Percentiles rank a stretch among this genome's conserved stretches.
Conservation (phyloP, 176 grass and related monocot species). For the Bolboschoenus planiculmis region DNA sequence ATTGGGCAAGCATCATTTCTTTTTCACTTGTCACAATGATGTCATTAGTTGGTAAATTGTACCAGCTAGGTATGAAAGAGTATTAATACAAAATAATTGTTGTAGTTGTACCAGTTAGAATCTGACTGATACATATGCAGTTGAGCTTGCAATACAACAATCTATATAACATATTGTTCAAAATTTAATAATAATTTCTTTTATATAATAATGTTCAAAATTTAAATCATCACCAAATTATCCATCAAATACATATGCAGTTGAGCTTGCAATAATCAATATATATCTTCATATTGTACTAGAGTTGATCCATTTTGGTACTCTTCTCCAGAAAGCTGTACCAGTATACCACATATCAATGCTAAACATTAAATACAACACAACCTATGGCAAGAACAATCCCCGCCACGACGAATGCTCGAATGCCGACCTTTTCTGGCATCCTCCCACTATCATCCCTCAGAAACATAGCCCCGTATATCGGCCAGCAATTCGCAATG, state of each 20-base stretch:
- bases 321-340: not conserved
- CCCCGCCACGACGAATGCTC: not conserved
- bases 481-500: slow-evolving; percentile 31
- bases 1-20: not conserved
- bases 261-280: not conserved
- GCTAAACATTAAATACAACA: slow-evolving; percentile 16
- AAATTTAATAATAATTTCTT: not conserved
- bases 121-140: not conserved
- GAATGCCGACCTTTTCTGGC: slow-evolving; percentile 6
- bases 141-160: too few relatives aligned
- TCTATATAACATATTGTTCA: too few relatives aligned
- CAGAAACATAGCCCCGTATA: slow-evolving; percentile 40
- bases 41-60: not conserved
- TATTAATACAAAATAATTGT: not conserved
- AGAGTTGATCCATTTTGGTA: not conserved
- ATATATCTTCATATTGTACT: not conserved
- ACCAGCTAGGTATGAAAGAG: not conserved
- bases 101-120: not conserved
- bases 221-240: not conserved
- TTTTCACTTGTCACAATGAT: not conserved
- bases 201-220: not conserved
- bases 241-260: not conserved
- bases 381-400: slow-evolving; percentile 5
- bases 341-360: not conserved
- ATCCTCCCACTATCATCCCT: slow-evolving; percentile 34